Base-by-base conservation (phyloP, 225 moss, liverwort and hornwort genomes). In the Bryoerythrophyllum caledonicum region DNA sequence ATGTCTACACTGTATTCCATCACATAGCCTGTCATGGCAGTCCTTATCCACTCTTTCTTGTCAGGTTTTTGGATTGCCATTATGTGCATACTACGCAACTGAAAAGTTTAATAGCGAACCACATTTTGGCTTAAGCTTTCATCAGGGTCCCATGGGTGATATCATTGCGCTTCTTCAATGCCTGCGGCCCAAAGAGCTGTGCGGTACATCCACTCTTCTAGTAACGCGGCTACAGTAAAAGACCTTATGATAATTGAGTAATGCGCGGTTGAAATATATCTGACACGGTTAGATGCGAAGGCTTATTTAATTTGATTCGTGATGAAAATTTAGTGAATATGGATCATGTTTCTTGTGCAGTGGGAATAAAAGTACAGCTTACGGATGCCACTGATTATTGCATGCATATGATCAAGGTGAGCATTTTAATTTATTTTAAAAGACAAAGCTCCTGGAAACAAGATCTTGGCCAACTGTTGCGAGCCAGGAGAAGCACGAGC, bases 391-490 rank as follows among this genome's bases (percentile, higher is more conserved):
- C 20, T 61, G 52, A 37, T 61, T 28, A 26, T 72, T 44, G 21
- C 20, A 65, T 40, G 13, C 1, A 28, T 9, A 48, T 60, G 4
- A 20, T 30, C 4, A 20, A 34, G 23, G 30, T 35, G 24, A 24
- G 49, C 40, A 20, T 10, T 38, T 38, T 41, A 14, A 27, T 38
- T 64, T 25, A 17, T 63, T 38, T 32, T 32, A 3, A 21, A 8
- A 35, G 63, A 23, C 51, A 24, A 24, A 8, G 4, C 40, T 74
- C 64, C 65, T 65, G 65, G 65, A 55, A 69, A 63, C 62, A 62
- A 62, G 70, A 77, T 63, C 77, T 70, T 17, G 70, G 70, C 77
- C 53, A 38, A n/a, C 54, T 55, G 54, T 23, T 38, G 38, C 38
- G 38, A 38, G 38, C 38, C 38, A 38, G 38, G 54, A 10, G 23